Evolutionary conservation across 2,329 filamentous ascomycete species (phyloP).

Genomic region (Sporothrix globosa): DNA sequence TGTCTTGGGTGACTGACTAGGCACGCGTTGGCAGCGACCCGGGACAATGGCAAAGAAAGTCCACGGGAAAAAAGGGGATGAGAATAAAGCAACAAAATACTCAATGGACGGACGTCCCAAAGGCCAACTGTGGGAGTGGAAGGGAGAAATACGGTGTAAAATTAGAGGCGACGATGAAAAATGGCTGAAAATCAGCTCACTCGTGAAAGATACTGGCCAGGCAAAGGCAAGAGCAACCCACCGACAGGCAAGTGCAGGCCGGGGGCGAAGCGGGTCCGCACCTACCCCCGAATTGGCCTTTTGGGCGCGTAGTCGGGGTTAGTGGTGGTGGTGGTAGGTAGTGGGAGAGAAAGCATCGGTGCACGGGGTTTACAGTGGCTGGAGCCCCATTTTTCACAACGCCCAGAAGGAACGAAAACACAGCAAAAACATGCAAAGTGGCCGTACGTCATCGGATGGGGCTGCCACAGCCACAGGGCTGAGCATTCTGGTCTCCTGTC

Average conservation of each 20-base stretch:
- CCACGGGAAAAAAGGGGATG: no score
- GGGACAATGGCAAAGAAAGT: background rate
- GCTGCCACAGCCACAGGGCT: conserved; percentile 33
- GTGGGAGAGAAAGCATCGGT: background rate
- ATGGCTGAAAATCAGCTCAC: no score
- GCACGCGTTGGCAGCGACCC: background rate
- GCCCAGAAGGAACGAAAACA: background rate
- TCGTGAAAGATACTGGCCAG: no score
- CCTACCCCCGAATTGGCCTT: background rate
- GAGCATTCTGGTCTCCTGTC: conserved; percentile 8
- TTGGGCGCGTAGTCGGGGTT: background rate
- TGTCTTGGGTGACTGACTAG: background rate
- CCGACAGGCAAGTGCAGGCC: background rate
- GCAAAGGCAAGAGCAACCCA: no score
- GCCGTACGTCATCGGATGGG: conserved; percentile 31
- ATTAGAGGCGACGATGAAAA: no score
- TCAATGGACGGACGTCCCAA: no score
- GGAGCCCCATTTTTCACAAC: no score
- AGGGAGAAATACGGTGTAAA: no score
- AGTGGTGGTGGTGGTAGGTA: background rate
- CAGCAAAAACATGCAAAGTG: background rate
- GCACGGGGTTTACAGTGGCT: conserved; percentile 5
- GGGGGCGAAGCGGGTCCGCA: background rate
- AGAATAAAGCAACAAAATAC: background rate
- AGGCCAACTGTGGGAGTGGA: no score